These are phyloP conservation scores for Clathrus columnatus DNA, from an alignment of 768 basidiomycete genomes.

Conservation along the genomic window DNA sequence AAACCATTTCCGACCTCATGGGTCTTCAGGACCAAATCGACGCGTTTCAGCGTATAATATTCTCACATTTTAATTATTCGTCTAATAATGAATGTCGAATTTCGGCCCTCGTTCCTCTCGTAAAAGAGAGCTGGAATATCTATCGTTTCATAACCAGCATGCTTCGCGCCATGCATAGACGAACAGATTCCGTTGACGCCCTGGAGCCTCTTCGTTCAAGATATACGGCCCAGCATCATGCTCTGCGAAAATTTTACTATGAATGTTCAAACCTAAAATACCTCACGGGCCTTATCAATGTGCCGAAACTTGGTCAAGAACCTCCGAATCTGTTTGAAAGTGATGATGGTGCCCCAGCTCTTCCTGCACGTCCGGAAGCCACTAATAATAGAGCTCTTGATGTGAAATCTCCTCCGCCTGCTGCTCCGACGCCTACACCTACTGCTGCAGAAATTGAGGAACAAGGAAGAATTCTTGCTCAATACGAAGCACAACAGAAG, in stretches of 20 bases:
- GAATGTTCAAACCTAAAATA: conserved; percentile 99
- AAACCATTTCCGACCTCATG: conserved; percentile 98
- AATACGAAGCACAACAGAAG: conserved; percentile 95
- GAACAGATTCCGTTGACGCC: conserved; percentile 82
- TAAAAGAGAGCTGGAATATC: conserved; percentile 99
- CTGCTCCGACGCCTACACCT: conserved; percentile 64
- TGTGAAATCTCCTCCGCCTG: conserved; percentile 47
- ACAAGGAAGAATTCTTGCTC: conserved; percentile 88
- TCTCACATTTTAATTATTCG: conserved; percentile 86
- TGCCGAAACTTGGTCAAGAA: conserved; percentile 92
- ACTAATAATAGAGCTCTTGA: conserved; percentile 44
- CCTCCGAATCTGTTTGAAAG: conserved; percentile 76
- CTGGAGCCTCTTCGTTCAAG: conserved; percentile 83
- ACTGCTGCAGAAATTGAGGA: conserved; percentile 70
- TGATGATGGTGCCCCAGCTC: conserved; percentile 46
- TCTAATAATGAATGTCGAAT: conserved; percentile 97
- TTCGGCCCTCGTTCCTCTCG: conserved; percentile 88
- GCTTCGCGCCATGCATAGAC: conserved; percentile 95
- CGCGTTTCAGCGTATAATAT: conserved; percentile 96
- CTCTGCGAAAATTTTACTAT: conserved; percentile 95
- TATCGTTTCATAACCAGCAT: conserved; percentile 99
- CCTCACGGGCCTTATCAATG: conserved; percentile 93
- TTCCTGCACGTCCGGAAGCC: conserved; percentile 63
- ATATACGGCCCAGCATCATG: conserved; percentile 86
- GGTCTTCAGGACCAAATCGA: conserved; percentile 97